These are phyloP conservation scores for Eucalyptus marginata DNA, from an alignment of 345 rosid species.

Conservation along the genomic window DNA sequence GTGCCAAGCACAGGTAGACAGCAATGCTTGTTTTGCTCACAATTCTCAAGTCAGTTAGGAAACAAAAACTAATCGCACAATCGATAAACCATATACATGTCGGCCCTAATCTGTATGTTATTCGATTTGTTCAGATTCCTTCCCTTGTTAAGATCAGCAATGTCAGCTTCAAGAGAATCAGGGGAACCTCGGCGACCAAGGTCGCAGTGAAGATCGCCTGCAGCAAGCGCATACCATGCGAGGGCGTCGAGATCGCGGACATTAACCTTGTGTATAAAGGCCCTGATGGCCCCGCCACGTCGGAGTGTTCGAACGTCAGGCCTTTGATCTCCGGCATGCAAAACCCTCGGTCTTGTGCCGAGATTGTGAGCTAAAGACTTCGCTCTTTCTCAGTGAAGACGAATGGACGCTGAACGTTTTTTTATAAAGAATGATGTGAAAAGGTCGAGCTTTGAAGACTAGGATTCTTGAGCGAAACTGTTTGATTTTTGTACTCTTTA, in stretches of 20 bases:
- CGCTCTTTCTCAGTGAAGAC: not conserved
- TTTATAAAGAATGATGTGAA: not conserved
- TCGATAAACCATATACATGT: not conserved
- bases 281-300: not conserved
- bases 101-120: not conserved
- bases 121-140: not conserved
- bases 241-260: not conserved
- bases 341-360: not conserved
- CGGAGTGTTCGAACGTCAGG: not conserved
- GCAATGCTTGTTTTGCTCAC: not conserved
- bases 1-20: not conserved
- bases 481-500: not conserved
- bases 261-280: not conserved
- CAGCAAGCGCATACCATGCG: conserved; percentile 30
- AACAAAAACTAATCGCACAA: not conserved
- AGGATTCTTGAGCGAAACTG: not conserved
- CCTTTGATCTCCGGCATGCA: not conserved
- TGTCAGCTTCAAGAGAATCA: conserved; percentile 33
- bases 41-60: not conserved
- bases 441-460: not conserved
- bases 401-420: not conserved
- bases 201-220: conserved; percentile 31
- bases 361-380: not conserved
- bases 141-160: conserved; percentile 10
- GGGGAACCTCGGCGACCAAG: conserved; percentile 30